Base-by-base conservation (phyloP, 2,329 filamentous ascomycete species). In the Colletotrichum melonis region DNA sequence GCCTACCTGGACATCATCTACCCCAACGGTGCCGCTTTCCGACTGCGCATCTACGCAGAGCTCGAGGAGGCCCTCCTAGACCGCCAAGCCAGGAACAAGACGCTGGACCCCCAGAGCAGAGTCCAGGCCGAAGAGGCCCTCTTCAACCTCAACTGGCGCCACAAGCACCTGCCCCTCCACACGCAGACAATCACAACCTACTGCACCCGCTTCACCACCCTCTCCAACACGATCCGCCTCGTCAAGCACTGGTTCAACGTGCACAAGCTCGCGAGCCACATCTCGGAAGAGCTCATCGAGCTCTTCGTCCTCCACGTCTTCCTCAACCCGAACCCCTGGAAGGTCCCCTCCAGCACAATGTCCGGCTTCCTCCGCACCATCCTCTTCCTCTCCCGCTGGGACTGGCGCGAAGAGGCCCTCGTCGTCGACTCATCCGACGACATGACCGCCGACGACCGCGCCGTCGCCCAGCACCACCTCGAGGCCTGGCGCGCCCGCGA, bases 401-500 rank as follows among this genome's bases (percentile, higher is more conserved):
- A 98, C 81, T 99, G 97, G 97, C 91, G 94, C 32, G 87, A 92
- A 8, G 92, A 95, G 66, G 93, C 97, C 1, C 86, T 98, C 38
- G 87, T 98, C 42, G 88, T 98, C 30, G 95, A 98, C 81, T 88
- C 94, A 30, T 89, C 91, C 12, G 89, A 88, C 73, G 89, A 91
- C 16, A 87, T 97, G 79, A 89, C 89, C 8, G 82, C 86, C 8
- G 85, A 89, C 12, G 90, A 93, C 35, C 87, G 92, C 12, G 84
- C 89, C 38, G 85, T 87, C 3, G 91, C 97, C 75, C 88, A 87
- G 49, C 93, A 92, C 4, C 91, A 93, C 24, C 92, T 98, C 71
- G 91, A 94, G 74, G 92, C 93, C 16, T 97, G 95, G 94, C 90
- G 97, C 71, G 94, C 93, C 76, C 92, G 97, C 67, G 97, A 99